phyloP scores from a whole-genome alignment of 805 yeast species.

The Candida wancherniae region DNA sequence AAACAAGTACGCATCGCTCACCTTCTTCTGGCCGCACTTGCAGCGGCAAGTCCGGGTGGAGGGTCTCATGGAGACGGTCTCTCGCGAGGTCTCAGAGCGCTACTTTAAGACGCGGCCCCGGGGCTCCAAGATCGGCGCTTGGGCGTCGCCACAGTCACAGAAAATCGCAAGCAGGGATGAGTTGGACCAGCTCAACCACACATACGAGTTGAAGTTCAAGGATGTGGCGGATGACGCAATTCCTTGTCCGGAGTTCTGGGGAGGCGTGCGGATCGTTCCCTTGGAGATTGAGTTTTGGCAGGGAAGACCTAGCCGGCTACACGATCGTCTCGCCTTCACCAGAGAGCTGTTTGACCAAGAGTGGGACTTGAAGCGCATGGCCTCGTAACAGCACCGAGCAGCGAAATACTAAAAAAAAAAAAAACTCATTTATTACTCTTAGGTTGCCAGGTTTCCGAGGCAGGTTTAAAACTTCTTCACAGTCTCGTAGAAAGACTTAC shows the following conservation, averaged over 20 bases:
- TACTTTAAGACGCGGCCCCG: constrained; percentile 88
- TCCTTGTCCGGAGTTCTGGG: constrained; percentile 95
- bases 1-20: constrained; percentile 77
- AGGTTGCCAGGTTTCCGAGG: not conserved
- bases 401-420: too few relatives aligned
- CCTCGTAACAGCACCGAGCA: constrained; percentile 44
- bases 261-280: constrained; percentile 86
- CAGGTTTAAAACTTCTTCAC: constrained; percentile 14
- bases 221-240: constrained; percentile 54
- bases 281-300: constrained; percentile 96
- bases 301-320: constrained; percentile 84
- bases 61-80: constrained; percentile 72
- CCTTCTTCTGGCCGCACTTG: constrained; percentile 85
- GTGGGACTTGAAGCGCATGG: constrained; percentile 67
- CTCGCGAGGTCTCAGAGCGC: constrained; percentile 65
- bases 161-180: constrained; percentile 54
- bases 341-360: constrained; percentile 42
- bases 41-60: constrained; percentile 94
- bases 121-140: constrained; percentile 92
- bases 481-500: constrained; percentile 17
- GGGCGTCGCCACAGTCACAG: constrained; percentile 89
- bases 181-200: constrained; percentile 49
- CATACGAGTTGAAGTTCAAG: constrained; percentile 53
- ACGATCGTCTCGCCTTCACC: constrained; percentile 76
- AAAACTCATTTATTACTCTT: not conserved